Evolutionary conservation across 2,329 filamentous ascomycete genomes (phyloP).

Genomic region (Neobulgaria alba): DNA sequence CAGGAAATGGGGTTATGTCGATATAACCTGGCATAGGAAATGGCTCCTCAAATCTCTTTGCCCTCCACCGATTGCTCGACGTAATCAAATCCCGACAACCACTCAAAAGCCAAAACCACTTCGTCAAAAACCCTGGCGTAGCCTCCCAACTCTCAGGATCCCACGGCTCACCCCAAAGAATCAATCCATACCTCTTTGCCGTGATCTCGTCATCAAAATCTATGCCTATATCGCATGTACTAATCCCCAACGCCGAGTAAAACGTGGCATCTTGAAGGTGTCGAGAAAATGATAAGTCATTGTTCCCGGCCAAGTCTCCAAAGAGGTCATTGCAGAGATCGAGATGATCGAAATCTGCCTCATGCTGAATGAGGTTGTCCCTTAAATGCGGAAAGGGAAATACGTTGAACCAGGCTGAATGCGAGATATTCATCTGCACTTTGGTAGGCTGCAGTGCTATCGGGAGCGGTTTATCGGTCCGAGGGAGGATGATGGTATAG

Average conservation of each 20-base stretch:
- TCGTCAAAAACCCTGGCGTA: slow-evolving; percentile 14
- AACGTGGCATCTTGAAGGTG: too few species aligned
- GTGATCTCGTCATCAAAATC: slow-evolving; percentile 12
- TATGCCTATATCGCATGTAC: neutral
- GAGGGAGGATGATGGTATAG: slow-evolving; percentile 7
- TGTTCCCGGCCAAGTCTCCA: slow-evolving; percentile 13
- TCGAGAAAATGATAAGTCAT: neutral
- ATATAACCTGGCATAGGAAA: too few species aligned
- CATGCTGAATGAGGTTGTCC: slow-evolving; percentile 16
- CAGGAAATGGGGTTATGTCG: too few species aligned
- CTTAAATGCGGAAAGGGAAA: slow-evolving; percentile 16
- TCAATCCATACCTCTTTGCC: slow-evolving; percentile 9
- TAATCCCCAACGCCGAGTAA: neutral
- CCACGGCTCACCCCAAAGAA: slow-evolving; percentile 18
- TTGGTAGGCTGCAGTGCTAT: slow-evolving; percentile 2
- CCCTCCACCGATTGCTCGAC: slow-evolving; percentile 24
- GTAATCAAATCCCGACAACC: slow-evolving; percentile 14
- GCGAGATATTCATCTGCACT: slow-evolving; percentile 12
- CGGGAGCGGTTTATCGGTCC: slow-evolving; percentile 6
- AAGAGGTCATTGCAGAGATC: slow-evolving; percentile 17
- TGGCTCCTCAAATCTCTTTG: slow-evolving; percentile 18
- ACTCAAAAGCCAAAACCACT: slow-evolving; percentile 15
- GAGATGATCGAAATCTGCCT: slow-evolving; percentile 13
- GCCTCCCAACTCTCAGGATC: slow-evolving; percentile 15
- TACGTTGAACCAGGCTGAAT: slow-evolving; percentile 18